Conservation (phyloP, 148 eudicot genomes). For the Agrostemma githago region DNA sequence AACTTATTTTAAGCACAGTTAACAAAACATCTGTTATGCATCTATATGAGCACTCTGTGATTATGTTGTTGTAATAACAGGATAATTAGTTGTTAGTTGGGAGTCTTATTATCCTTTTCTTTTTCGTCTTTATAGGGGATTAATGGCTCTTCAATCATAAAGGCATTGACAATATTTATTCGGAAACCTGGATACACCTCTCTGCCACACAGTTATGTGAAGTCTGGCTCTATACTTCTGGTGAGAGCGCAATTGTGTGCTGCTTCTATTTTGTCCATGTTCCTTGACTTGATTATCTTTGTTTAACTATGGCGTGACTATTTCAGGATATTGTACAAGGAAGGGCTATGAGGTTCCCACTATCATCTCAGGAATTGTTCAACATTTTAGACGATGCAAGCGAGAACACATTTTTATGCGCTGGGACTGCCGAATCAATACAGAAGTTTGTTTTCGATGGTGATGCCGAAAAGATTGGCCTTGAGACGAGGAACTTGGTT, state of each 20-base stretch:
- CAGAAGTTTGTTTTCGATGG: conserved; percentile 80
- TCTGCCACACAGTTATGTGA: conserved; percentile 63
- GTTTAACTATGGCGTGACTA: background rate
- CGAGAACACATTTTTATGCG: conserved; percentile 90
- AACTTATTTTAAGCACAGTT: background rate
- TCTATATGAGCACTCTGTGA: background rate
- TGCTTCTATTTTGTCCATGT: background rate
- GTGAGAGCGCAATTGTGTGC: conserved; percentile 31
- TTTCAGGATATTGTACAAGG: conserved; percentile 81
- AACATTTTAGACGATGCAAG: conserved; percentile 83
- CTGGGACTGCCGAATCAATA: conserved; percentile 78
- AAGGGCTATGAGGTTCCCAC: conserved; percentile 57
- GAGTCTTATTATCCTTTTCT: conserved; percentile 6
- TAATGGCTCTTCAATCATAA: conserved; percentile 56
- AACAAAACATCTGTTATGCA: background rate
- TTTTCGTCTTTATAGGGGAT: conserved; percentile 42
- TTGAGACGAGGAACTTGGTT: conserved; percentile 77
- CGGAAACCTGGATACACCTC: conserved; percentile 53
- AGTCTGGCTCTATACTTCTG: conserved; percentile 72
- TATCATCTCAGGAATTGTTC: conserved; percentile 68
- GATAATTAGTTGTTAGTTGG: background rate
- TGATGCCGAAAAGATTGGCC: conserved; percentile 71
- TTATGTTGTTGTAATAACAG: background rate
- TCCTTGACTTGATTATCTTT: background rate
- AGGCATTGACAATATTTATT: conserved; percentile 48